Evolutionary conservation across 116 monocot species (phyloP), one percentile per base, ranked within the genome.

Genomic region (Iris pallida): DNA sequence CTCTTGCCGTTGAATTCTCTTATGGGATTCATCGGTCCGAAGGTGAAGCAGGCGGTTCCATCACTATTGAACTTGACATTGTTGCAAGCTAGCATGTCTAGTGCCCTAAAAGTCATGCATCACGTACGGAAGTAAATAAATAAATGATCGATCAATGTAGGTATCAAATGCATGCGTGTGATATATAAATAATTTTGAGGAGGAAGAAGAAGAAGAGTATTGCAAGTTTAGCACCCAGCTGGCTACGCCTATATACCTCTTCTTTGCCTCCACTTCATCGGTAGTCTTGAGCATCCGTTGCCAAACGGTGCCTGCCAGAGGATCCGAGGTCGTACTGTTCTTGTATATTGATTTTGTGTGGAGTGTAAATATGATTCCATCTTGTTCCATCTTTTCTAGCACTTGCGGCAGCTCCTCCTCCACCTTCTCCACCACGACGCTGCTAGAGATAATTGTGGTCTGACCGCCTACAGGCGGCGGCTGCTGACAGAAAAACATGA

Each of bases 281-380:
- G 49, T 19, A 54, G 75, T 71, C 45, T 75, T 71, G 20, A 80
- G 64, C 80, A 80, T 60, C 18, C 71, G 10, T 9, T 75, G 65
- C 80, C 80, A 80, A 16, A 65, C 49, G 5, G 20, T 8, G 3
- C 11, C 11, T 18, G 42, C 65, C 11, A 12, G 8, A 3, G 40
- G 11, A 61, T 40, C 10, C 12, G 30, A 11, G 10, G 40, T 18
- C 41, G 11, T 10, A 13, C 12, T 43, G 43, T 18, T 65, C 19
- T 65, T 47, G 20, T 48, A 43, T 6, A 13, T 19, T 10, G 11
- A 5, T 48, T 47, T 65, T 51, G 49, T 65, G 51, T 49, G 65
- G 13, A 55, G 55, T 9, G 56, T 13, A 11, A 68, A 44, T 0
- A 14, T 14, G 14, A 68, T 68, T 11, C 68, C 68, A 5, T 16